Evolutionary conservation across 306 rosid genomes (phyloP).

Genomic region (Castanea mollissima): DNA sequence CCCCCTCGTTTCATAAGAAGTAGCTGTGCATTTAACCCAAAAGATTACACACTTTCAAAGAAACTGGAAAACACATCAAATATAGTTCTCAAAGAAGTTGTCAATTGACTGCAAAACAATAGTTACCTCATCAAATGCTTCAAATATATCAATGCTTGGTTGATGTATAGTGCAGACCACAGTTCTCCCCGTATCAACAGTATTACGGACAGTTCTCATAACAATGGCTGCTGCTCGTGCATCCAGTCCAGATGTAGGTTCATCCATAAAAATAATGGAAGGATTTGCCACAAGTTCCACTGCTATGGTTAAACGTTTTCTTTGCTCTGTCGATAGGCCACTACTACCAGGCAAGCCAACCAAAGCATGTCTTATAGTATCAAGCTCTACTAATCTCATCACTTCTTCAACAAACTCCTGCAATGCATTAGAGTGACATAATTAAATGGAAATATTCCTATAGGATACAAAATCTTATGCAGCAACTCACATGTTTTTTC

Average conservation of each 20-base stretch:
- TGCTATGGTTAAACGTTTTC: constrained; percentile 83
- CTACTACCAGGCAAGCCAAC: constrained; percentile 86
- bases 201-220: constrained; percentile 84
- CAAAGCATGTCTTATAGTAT: constrained; percentile 62
- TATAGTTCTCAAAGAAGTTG: constrained; percentile 13
- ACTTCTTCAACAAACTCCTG: constrained; percentile 91
- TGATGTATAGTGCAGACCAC: constrained; percentile 94
- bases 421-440: constrained; percentile 20
- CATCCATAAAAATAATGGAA: constrained; percentile 91
- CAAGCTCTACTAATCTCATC: constrained; percentile 84
- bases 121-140: constrained; percentile 83
- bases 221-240: constrained; percentile 95
- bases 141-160: constrained; percentile 85
- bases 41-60: constrained; percentile 15
- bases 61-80: constrained; percentile 11
- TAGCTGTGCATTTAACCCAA: constrained; percentile 46
- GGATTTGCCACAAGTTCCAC: constrained; percentile 96
- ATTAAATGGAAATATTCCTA: neutral
- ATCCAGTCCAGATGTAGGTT: constrained; percentile 94
- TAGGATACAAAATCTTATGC: neutral
- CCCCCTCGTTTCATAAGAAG: constrained; percentile 96
- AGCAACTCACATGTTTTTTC: constrained; percentile 53
- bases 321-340: constrained; percentile 90
- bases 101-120: neutral
- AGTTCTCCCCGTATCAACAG: constrained; percentile 93